These are phyloP conservation scores for Lentithecium fluviatile DNA, from an alignment of 495 filamentous ascomycete genomes.

Conservation along the genomic window DNA sequence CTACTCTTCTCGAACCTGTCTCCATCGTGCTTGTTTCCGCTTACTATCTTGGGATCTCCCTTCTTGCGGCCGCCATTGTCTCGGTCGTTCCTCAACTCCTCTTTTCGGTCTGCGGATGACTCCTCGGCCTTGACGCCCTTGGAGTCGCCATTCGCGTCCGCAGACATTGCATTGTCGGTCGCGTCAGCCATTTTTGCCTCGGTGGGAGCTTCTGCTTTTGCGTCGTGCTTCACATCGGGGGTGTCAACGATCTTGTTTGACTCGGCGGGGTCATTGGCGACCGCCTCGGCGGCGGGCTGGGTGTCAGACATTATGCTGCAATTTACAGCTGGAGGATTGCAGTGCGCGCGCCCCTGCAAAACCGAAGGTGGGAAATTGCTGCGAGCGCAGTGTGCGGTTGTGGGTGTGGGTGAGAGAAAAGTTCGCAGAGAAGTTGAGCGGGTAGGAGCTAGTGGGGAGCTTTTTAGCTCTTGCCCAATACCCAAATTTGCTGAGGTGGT, in stretches of 20 bases:
- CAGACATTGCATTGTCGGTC: not conserved
- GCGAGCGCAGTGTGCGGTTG: not conserved
- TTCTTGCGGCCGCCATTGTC: slow-evolving; percentile 4
- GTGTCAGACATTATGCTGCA: slow-evolving; percentile 1
- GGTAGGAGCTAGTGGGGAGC: not conserved
- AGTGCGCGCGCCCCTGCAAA: not conserved
- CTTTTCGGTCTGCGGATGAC: not conserved
- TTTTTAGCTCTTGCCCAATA: not conserved
- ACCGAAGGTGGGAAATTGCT: not conserved
- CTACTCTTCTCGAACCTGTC: slow-evolving; percentile 13
- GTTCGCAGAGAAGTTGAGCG: not conserved
- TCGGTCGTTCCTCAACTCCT: not conserved
- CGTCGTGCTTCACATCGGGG: not conserved
- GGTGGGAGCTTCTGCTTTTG: slow-evolving; percentile 2
- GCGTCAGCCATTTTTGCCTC: slow-evolving; percentile 3
- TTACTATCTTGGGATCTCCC: slow-evolving; percentile 2
- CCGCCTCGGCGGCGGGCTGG: slow-evolving; percentile 3
- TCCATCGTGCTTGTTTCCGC: slow-evolving; percentile 8
- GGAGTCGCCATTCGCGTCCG: too few species aligned
- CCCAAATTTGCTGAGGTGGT: not conserved
- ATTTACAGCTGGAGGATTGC: too few species aligned
- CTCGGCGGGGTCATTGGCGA: not conserved
- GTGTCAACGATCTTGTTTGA: not conserved
- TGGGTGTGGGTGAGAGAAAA: not conserved
- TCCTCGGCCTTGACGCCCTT: slow-evolving; percentile 18